Base-by-base conservation (phyloP, 305 asterid genomes). In the Petunia hybrid region DNA sequence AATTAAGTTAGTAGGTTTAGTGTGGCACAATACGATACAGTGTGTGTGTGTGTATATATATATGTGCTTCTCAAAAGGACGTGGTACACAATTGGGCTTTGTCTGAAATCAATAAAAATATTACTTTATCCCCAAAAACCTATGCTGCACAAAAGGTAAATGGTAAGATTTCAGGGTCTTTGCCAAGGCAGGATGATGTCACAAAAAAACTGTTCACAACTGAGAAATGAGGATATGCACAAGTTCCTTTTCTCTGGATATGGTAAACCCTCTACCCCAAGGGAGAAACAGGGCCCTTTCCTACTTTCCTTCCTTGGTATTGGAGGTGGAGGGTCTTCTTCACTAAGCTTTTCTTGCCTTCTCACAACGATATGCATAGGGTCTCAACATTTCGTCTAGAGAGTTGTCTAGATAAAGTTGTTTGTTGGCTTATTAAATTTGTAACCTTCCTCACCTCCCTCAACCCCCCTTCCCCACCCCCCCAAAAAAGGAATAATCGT, bases 381-480 rank as follows among this genome's bases (percentile, higher is more conserved):
- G 40, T 43, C 76, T 45, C 76, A 53, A 69, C 41, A 43, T 7
- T 36, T 7, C 4, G 12, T 10, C 57, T 69, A 8, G 57, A 42
- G 16, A 42, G 40, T 69, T 43, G 57, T 39, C 57, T 69, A 43
- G 36, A 68, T 68, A 42, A 42, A 68, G 76, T 16, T 68, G 57
- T 51, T n/a, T n/a, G 57, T 16, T 69, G 31, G 46, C 76, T 43
- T 69, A n/a, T 69, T 36, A 69, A 69, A 69, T 22, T 69, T 56
- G 53, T 46, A 46, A 46, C 53, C 53, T 46, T 46, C 53, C 53
- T 8, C 53, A 46, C 6, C 53, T 46, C 51, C 8, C 9, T 45
- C 51, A 46, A 1, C 53, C 10, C 53, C 53, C 10, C 31, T 22
- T 22, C 10, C 53, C 53, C 53, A 7, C 51, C 51, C 51, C 51